Base-by-base conservation (phyloP, 2,329 filamentous ascomycete genomes). In the Orbilia javanica region DNA sequence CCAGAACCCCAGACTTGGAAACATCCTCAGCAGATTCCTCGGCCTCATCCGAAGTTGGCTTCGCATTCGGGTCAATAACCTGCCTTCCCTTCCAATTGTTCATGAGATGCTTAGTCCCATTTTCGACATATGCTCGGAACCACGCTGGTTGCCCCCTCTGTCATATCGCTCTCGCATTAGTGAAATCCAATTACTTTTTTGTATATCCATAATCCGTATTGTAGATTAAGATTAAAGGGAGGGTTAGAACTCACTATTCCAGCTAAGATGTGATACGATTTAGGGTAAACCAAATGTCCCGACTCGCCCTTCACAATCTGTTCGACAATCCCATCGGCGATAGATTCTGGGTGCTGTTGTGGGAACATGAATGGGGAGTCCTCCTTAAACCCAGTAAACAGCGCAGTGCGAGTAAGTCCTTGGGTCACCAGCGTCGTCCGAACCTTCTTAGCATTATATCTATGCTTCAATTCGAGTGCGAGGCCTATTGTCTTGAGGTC, bases 371-470 rank as follows among this genome's bases (percentile, higher is more conserved):
- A 90, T 0, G 84, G 84, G 75, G 85, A 83, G 55, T 85, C 85
- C 18, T 87, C 86, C 4, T 86, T 84, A 80, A 90, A 88, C 0
- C 88, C 88, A 29, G 85, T 83, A 81, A 91, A 90, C 8, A 92
- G 85, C n/a, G 86, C 83, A 0, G 87, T 92, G 81, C 86, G 88
- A 80, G 86, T 90, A 83, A 89, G 91, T 53, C 86, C 88, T 81
- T 89, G 90, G 79, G 89, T 89, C 60, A 92, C 87, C 6, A 90
- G 81, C n/a, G 93, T 87, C 3, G 90, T 92, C 62, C 90, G 86
- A 29, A 93, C 88, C 72, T 86, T 87, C 0, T 87, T 88, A 0
- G 90, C 90, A 25, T 88, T 86, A 83, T 93, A 92, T 34, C 86
- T 84, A 4, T 87, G 88, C 42, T 84, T 84, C 60, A 92, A 83